phyloP scores from a whole-genome alignment of 768 basidiomycete species.

The Trametes punicea region DNA sequence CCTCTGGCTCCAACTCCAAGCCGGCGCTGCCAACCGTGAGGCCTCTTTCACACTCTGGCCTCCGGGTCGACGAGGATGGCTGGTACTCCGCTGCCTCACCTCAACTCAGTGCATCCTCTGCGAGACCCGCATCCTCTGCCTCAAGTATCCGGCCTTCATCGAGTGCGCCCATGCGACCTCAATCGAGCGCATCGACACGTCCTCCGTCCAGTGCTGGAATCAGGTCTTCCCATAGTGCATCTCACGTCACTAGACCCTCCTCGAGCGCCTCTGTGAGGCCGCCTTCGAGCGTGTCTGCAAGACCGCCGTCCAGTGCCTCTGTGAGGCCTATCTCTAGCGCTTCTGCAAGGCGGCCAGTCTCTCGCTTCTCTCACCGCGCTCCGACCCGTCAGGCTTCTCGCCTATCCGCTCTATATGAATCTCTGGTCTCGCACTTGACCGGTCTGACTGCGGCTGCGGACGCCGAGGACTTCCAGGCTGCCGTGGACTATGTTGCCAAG shows the following conservation, averaged over 20 bases:
- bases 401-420: conserved; percentile 51
- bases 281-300: conserved; percentile 39
- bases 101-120: conserved; percentile 8
- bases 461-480: conserved; percentile 43
- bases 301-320: conserved; percentile 39
- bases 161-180: conserved; percentile 16
- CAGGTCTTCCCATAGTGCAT: conserved; percentile 6
- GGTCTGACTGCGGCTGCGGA: conserved; percentile 44
- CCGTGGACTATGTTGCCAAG: conserved; percentile 56
- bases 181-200: conserved; percentile 14
- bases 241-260: not conserved
- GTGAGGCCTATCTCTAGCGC: conserved; percentile 39
- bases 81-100: conserved; percentile 13
- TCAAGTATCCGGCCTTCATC: conserved; percentile 13
- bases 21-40: not conserved
- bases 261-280: conserved; percentile 31
- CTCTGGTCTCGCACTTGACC: conserved; percentile 52
- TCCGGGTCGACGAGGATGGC: conserved; percentile 13
- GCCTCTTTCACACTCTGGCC: not conserved
- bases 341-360: conserved; percentile 28
- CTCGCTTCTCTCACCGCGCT: conserved; percentile 45
- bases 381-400: conserved; percentile 49
- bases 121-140: not conserved
- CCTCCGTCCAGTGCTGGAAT: conserved; percentile 36
- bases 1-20: conserved; percentile 3